phyloP scores from a whole-genome alignment of 192 early-diverging fungal genomes.

The Rhizophagus clarus region DNA sequence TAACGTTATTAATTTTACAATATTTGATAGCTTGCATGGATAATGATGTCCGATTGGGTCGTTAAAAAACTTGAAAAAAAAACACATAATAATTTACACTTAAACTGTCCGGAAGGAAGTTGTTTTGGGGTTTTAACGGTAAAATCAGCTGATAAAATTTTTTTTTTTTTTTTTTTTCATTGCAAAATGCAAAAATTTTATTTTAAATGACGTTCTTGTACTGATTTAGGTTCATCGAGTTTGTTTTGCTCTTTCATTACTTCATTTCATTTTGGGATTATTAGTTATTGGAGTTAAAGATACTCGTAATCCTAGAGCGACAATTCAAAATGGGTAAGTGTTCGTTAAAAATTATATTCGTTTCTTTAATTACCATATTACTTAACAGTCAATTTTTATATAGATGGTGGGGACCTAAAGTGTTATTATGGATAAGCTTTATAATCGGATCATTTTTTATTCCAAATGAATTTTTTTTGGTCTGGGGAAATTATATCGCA shows the following conservation, averaged over 20 bases:
- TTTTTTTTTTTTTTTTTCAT: no score
- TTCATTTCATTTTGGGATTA: constrained; percentile 64
- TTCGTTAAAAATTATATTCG: not conserved
- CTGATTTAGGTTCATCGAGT: constrained; percentile 64
- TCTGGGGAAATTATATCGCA: constrained; percentile 81
- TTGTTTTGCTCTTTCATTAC: constrained; percentile 80
- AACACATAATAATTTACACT: constrained; percentile 81
- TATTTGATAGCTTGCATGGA: constrained; percentile 71
- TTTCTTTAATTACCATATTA: not conserved
- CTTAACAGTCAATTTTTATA: not conserved
- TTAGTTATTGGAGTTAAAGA: constrained; percentile 73
- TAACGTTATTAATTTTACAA: not conserved
- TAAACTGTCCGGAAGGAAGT: constrained; percentile 79
- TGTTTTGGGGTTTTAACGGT: constrained; percentile 91
- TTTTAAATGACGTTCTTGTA: no score
- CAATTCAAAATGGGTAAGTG: constrained; percentile 86
- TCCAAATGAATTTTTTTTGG: constrained; percentile 89
- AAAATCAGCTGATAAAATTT: not conserved
- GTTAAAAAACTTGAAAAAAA: constrained; percentile 76
- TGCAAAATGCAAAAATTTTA: not conserved
- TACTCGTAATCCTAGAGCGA: constrained; percentile 73
- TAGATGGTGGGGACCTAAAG: constrained; percentile 73
- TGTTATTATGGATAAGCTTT: constrained; percentile 71
- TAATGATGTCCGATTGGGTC: constrained; percentile 85
- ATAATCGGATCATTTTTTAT: constrained; percentile 87